Evolutionary conservation across 2,329 filamentous ascomycete species (phyloP).

Genomic region (Phyllosticta ampelicida): DNA sequence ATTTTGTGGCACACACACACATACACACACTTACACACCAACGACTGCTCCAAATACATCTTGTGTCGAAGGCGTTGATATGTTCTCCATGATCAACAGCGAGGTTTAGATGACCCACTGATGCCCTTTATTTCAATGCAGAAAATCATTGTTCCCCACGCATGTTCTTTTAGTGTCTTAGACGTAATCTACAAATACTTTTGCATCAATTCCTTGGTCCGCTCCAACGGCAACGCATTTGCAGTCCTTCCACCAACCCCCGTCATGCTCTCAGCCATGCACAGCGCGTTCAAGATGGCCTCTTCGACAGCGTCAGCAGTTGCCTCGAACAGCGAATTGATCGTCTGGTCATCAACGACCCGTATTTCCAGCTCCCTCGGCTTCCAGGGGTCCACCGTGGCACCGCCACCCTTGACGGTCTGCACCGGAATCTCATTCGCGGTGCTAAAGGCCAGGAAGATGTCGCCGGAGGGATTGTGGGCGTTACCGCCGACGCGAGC

Average conservation of each 20-base stretch:
- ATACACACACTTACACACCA: too few species aligned
- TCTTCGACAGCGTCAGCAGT: conserved; percentile 54
- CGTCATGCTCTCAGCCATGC: conserved; percentile 49
- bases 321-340: conserved; percentile 52
- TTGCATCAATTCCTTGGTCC: conserved; percentile 26
- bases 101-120: too few species aligned
- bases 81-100: too few species aligned
- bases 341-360: conserved; percentile 47
- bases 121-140: too few species aligned
- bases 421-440: conserved; percentile 42
- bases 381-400: conserved; percentile 22
- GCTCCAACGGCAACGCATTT: conserved; percentile 24
- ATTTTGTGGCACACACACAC: too few species aligned
- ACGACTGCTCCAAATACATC: too few species aligned
- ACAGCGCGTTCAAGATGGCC: conserved; percentile 54
- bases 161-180: too few species aligned
- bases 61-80: too few species aligned
- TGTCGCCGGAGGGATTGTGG: conserved; percentile 52
- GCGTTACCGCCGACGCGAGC: conserved; percentile 51
- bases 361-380: conserved; percentile 36
- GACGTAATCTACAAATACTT: background rate
- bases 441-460: conserved; percentile 58
- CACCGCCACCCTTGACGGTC: conserved; percentile 18
- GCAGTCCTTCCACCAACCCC: conserved; percentile 39
- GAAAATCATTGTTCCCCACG: too few species aligned